phyloP scores from a whole-genome alignment of 306 rosid genomes.

The Casuarina equisetifolia region DNA sequence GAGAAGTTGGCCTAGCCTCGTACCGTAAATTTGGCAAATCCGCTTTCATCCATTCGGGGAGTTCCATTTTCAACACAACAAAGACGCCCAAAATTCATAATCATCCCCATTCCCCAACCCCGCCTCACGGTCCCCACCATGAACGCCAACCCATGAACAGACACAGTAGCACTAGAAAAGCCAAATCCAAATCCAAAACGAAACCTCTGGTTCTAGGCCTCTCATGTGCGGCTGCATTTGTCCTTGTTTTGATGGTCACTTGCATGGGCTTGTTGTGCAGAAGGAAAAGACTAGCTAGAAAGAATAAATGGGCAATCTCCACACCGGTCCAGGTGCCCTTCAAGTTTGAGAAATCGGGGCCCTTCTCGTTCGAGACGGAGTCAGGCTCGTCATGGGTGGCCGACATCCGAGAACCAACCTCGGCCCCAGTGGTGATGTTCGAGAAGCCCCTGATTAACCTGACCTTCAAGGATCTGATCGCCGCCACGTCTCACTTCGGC shows the following conservation, averaged over 20 bases:
- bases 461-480: constrained; percentile 77
- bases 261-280: constrained; percentile 34
- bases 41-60: constrained; percentile 62
- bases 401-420: constrained; percentile 77
- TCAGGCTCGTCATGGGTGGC: constrained; percentile 93
- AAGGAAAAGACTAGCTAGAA: constrained; percentile 40
- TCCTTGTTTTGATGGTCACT: constrained; percentile 25
- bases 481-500: constrained; percentile 95
- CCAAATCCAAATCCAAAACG: constrained; percentile 25
- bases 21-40: constrained; percentile 54
- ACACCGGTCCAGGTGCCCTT: constrained; percentile 55
- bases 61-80: constrained; percentile 26
- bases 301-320: constrained; percentile 91
- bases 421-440: constrained; percentile 83
- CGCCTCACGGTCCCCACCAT: constrained; percentile 9
- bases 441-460: constrained; percentile 92
- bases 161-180: constrained; percentile 11
- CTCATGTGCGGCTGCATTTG: constrained; percentile 36
- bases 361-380: constrained; percentile 84
- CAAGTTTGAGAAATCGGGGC: constrained; percentile 82
- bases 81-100: constrained; percentile 25
- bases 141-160: constrained; percentile 23
- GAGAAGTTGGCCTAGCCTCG: constrained; percentile 8
- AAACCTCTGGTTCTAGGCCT: constrained; percentile 26
- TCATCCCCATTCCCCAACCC: constrained; percentile 20